These are phyloP conservation scores for Chytridium lagenaria DNA, from an alignment of 371 early-diverging fungal genomes.

Conservation along the genomic window DNA sequence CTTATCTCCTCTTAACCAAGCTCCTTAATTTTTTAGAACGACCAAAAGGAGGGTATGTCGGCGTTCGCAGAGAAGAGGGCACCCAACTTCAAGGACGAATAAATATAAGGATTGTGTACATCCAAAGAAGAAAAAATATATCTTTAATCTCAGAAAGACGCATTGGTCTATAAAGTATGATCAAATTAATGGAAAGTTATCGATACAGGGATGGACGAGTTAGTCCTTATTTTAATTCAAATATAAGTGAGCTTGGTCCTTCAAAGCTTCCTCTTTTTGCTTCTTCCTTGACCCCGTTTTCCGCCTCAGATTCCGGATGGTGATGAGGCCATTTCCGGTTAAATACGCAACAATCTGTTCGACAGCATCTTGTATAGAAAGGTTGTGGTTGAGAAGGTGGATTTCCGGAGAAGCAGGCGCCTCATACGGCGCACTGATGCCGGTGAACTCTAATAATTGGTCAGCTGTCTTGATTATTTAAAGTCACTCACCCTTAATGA, in stretches of 20 bases:
- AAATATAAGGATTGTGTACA: constrained; percentile 32
- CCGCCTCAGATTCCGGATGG: neutral
- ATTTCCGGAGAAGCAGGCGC: constrained; percentile 83
- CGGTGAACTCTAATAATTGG: constrained; percentile 92
- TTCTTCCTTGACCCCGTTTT: neutral
- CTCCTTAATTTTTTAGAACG: constrained; percentile 62
- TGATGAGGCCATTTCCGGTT: constrained; percentile 12
- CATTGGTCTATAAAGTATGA: too few relatives aligned
- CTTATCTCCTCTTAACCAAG: neutral
- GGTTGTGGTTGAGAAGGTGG: constrained; percentile 78
- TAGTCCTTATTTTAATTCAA: too few relatives aligned
- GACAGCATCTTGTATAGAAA: constrained; percentile 63
- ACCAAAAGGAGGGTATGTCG: constrained; percentile 97
- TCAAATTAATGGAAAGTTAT: too few relatives aligned
- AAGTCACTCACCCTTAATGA: constrained; percentile 71
- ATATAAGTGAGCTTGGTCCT: too few relatives aligned
- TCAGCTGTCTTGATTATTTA: too few relatives aligned
- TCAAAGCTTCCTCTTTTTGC: constrained; percentile 16
- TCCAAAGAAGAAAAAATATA: too few relatives aligned
- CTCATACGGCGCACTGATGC: constrained; percentile 92
- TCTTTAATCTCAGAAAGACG: too few relatives aligned
- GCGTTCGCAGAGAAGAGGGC: constrained; percentile 96
- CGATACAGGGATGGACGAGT: too few relatives aligned
- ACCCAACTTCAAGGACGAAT: constrained; percentile 87
- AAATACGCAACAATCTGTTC: constrained; percentile 39